phyloP scores from a whole-genome alignment of 306 rosid genomes.

The Vachellia pachyceras region DNA sequence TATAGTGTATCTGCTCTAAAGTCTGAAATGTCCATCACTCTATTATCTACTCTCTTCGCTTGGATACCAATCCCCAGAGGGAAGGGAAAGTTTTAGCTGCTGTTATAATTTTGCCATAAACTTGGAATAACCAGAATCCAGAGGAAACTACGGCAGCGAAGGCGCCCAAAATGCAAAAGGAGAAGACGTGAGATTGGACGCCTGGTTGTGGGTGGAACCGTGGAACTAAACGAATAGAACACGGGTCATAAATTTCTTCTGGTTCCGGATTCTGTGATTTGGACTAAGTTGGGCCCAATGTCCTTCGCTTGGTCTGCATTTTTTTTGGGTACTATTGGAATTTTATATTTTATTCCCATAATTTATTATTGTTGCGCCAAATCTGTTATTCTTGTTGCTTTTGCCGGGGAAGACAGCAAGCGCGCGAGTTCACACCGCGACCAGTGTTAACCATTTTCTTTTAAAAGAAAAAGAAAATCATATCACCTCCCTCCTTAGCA shows the following conservation, averaged over 20 bases:
- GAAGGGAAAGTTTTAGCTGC: background rate
- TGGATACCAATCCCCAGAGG: background rate
- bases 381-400: no score
- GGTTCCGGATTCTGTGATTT: background rate
- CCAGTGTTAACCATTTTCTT: no score
- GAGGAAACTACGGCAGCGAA: background rate
- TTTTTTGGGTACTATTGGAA: no score
- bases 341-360: no score
- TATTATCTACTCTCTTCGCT: background rate
- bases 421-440: no score
- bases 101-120: background rate
- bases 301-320: background rate
- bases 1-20: background rate
- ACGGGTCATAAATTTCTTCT: background rate
- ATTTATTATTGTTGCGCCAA: no score
- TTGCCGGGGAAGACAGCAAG: no score
- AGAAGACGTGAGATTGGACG: background rate
- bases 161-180: background rate
- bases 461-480: no score
- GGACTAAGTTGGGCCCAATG: background rate
- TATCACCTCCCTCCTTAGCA: no score
- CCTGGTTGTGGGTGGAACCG: background rate
- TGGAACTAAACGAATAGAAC: conserved; percentile 18
- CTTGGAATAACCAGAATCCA: background rate
- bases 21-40: conserved; percentile 1